Base-by-base conservation (phyloP, 306 rosid species). In the Quercus mongolica region DNA sequence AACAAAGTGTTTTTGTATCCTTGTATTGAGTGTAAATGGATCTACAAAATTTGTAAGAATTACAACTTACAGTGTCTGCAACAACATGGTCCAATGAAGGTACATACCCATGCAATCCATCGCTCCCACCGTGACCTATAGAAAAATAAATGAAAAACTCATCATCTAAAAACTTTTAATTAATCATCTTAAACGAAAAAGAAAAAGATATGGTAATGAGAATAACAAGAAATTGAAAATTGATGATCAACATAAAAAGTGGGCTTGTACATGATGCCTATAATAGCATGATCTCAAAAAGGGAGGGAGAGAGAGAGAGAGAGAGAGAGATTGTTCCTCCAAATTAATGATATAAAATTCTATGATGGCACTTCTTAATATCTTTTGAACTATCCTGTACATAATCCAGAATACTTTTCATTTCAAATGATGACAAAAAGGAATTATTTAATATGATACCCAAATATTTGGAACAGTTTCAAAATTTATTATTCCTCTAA, bases 111-210 rank as follows among this genome's bases (percentile, higher is more conserved):
- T 96, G 99, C 86, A 96, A 85, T 83, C 99, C 99, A 87, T 96
- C 99, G 76, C 99, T 96, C 59, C 99, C 99, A 49, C 99, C 99
- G 71, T 96, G 99, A 86, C 99, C 99, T 96, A 77, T 69, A 75
- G 56, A 18, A 55, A 23, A 74, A n/a, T 55, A 21, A 54, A 62
- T 59, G 44, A 80, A 69, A 69, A 80, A 81, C 44, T 75, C 46
- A 72, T 23, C 71, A 69, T 18, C 51, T 1, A 26, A 54, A 5
- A 20, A 28, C 46, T 44, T 3, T 15, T 54, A 1, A 1, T 11
- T 25, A 31, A 56, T 58, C 57, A 25, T 72, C 56, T 9, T 23
- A 58, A 21, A 55, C 59, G 70, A 23, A 7, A 58, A 5, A 31
- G 38, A 68, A 69, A 78, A 74, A 54, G 69, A 58, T 21, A 9